These are phyloP conservation scores for Chlorella sp. DNA, from an alignment of 139 green algal species.

Conservation along the genomic window DNA sequence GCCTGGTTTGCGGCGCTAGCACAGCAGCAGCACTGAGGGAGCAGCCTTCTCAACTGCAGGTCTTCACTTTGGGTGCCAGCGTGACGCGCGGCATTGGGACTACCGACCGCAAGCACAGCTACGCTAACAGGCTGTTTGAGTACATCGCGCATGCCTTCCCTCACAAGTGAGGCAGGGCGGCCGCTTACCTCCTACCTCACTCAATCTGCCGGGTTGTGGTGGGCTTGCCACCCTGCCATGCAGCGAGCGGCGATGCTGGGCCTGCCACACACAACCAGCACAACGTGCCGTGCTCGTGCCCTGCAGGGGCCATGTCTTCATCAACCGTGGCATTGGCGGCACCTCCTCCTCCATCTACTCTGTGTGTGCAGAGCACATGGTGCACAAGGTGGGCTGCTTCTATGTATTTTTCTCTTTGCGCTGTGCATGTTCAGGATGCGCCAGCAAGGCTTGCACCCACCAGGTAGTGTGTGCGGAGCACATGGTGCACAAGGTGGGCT, in stretches of 20 bases:
- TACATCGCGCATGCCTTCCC: constrained; percentile 17
- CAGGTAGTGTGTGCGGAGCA: constrained; percentile 30
- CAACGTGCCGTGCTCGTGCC: background rate
- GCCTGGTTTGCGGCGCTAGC: too few species aligned
- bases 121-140: constrained; percentile 19
- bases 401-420: background rate
- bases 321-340: constrained; percentile 31
- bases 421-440: too few species aligned
- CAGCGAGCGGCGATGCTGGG: background rate
- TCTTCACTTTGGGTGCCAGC: constrained; percentile 23
- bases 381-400: constrained; percentile 1
- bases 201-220: too few species aligned
- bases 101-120: constrained; percentile 8
- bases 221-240: too few species aligned
- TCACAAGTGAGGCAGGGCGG: background rate
- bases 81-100: constrained; percentile 32
- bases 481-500: constrained; percentile 26
- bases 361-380: constrained; percentile 30
- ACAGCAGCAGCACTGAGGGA: too few species aligned
- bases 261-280: background rate
- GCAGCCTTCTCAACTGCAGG: background rate
- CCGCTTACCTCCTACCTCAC: too few species aligned
- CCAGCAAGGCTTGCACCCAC: too few species aligned
- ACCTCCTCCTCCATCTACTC: constrained; percentile 26
- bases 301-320: background rate